Evolutionary conservation across 495 filamentous ascomycete species (phyloP).

Genomic region (Xylaria flabelliformis): DNA sequence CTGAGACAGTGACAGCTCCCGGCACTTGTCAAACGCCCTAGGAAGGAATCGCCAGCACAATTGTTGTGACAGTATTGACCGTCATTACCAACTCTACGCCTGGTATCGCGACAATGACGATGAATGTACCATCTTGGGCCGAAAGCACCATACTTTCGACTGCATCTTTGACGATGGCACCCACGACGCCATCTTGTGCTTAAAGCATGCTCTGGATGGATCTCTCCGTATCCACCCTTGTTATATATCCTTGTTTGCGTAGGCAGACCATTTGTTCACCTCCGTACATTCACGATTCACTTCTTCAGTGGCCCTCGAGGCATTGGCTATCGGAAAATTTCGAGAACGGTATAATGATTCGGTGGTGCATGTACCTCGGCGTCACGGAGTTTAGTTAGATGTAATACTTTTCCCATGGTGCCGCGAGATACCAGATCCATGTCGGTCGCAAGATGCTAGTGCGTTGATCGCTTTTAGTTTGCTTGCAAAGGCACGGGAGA

Average conservation of each 20-base stretch:
- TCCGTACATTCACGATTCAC: conserved; percentile 14
- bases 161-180: neutral
- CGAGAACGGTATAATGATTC: conserved; percentile 6
- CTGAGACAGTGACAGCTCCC: conserved; percentile 34
- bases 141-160: neutral
- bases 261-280: neutral
- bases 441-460: conserved; percentile 7
- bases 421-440: neutral
- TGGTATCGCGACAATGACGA: neutral
- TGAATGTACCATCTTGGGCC: neutral
- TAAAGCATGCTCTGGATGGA: neutral
- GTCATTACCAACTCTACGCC: conserved; percentile 1
- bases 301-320: conserved; percentile 26
- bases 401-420: neutral
- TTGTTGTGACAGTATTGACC: conserved; percentile 23
- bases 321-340: conserved; percentile 21
- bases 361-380: neutral
- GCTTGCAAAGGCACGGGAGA: neutral
- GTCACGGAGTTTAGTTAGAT: conserved; percentile 19
- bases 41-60: conserved; percentile 27
- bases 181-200: conserved; percentile 10
- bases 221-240: neutral
- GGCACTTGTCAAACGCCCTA: conserved; percentile 36
- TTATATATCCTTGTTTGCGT: conserved; percentile 15
- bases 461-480: conserved; percentile 7